Evolutionary conservation across 192 early-diverging fungal species (phyloP).

Genomic region (Podila verticillata): DNA sequence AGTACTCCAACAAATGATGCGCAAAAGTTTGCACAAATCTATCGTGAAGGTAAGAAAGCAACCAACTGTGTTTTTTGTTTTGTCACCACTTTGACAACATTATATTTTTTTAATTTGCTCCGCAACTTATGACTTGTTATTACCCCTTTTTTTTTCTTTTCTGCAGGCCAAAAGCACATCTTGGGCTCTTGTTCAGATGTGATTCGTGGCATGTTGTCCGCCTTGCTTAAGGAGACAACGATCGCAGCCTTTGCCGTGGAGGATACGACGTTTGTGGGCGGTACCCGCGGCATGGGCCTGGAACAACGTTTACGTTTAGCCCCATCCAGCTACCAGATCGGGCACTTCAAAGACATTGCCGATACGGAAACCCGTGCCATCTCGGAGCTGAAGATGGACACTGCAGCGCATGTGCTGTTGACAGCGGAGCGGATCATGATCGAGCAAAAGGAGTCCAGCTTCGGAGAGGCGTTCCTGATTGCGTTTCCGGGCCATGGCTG

Average conservation of each 20-base stretch:
- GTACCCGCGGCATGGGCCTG: neutral
- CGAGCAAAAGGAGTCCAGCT: conserved; percentile 8
- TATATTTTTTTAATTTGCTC: neutral
- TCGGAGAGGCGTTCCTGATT: conserved; percentile 21
- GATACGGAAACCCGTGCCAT: conserved; percentile 14
- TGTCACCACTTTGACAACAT: neutral
- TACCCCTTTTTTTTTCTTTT: neutral
- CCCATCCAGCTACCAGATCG: neutral
- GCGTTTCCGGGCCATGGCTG: conserved; percentile 35
- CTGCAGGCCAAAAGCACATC: conserved; percentile 46
- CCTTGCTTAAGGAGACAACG: conserved; percentile 6
- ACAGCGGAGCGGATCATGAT: conserved; percentile 25
- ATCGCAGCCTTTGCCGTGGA: neutral
- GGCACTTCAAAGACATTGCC: conserved; percentile 10
- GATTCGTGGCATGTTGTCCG: conserved; percentile 24
- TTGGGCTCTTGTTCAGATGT: conserved; percentile 13
- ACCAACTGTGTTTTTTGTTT: neutral
- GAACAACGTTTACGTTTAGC: neutral
- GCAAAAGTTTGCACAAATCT: conserved; percentile 58
- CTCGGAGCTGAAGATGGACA: conserved; percentile 22
- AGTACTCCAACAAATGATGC: conserved; percentile 26
- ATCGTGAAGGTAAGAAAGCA: conserved; percentile 56
- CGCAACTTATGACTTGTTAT: neutral
- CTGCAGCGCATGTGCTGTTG: conserved; percentile 8
- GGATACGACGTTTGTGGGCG: conserved; percentile 1